Evolutionary conservation across 805 yeast species (phyloP), one percentile per base, ranked within the genome.

Genomic region (Metschnikowia koreensis): DNA sequence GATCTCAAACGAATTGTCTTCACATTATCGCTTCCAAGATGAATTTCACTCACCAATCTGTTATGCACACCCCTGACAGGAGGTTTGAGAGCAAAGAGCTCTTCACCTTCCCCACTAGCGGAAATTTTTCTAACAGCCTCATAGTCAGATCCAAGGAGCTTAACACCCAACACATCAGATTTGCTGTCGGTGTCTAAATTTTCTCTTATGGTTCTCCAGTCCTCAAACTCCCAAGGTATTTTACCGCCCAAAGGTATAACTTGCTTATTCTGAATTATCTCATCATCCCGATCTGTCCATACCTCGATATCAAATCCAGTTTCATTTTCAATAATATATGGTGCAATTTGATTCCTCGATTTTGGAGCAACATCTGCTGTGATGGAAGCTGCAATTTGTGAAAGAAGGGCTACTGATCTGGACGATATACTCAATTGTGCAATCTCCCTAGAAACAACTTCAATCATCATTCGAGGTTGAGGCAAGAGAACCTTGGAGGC

Each of bases 181-280:
- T 79, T 81, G 40, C 78, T 81, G 50, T 86, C 86, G 4, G 86
- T 81, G 54, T 81, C 84, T 50, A 92, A 71, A 50, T 83, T 82
- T 62, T 93, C 97, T 67, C 99, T 84, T 26, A 91, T 80, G 31
- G 78, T 77, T 55, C 89, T 77, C 97, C 98, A 94, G 64, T 93
- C 97, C 61, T 92, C 96, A 72, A 96, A 96, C 39, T 91, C 84
- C 97, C 98, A 94, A 0, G 89, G 86, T 5, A 81, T 65, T 4
- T 68, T 66, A 6, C 80, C 81, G 1, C 80, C 80, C 47, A 82
- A 75, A 38, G 71, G 66, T 13, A 88, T 63, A 0, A 60, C 38
- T 0, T 77, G 73, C 50, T 66, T 58, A 33, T 61, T 52, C 11
- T 57, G 57, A 2, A 67, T 61, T 31, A 65, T 61, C 9, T 69